These are phyloP conservation scores for Coccomyxa sp. DNA, from an alignment of 139 green algal genomes.

Conservation along the genomic window DNA sequence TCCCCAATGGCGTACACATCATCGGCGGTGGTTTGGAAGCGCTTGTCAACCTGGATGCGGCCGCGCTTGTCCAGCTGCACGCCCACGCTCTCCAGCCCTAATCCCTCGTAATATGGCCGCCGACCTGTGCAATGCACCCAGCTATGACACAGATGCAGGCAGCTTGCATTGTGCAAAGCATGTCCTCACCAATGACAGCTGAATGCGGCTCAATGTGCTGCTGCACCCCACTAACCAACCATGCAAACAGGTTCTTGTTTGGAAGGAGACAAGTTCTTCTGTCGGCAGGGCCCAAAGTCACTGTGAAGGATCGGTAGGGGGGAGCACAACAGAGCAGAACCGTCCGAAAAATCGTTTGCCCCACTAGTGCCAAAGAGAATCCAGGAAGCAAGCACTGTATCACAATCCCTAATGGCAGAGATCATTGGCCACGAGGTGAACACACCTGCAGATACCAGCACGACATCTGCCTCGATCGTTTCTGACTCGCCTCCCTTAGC, in stretches of 20 bases:
- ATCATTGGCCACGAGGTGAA: background rate
- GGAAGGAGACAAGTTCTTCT: too few relatives aligned
- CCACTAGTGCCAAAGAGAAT: too few relatives aligned
- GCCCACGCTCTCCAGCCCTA: constrained; percentile 87
- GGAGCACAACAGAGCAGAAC: too few relatives aligned
- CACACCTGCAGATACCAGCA: constrained; percentile 87
- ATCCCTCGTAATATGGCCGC: constrained; percentile 58
- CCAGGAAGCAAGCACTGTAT: too few relatives aligned
- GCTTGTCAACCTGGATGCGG: constrained; percentile 70
- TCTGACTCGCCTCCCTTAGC: constrained; percentile 50
- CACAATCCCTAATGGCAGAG: too few relatives aligned
- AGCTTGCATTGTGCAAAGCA: background rate
- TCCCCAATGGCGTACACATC: constrained; percentile 82
- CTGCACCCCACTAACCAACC: background rate
- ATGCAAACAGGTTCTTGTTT: background rate
- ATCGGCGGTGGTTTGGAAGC: constrained; percentile 65
- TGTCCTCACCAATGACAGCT: too few relatives aligned
- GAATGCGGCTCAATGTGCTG: background rate
- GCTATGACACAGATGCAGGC: background rate
- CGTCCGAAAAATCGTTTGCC: too few relatives aligned
- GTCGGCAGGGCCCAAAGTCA: too few relatives aligned
- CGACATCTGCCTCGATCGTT: constrained; percentile 79
- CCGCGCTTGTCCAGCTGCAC: constrained; percentile 74
- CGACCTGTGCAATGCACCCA: constrained; percentile 45
- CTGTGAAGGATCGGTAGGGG: too few relatives aligned